phyloP scores from a whole-genome alignment of 1,284 basidiomycete genomes.

The Entoloma clypeatum region DNA sequence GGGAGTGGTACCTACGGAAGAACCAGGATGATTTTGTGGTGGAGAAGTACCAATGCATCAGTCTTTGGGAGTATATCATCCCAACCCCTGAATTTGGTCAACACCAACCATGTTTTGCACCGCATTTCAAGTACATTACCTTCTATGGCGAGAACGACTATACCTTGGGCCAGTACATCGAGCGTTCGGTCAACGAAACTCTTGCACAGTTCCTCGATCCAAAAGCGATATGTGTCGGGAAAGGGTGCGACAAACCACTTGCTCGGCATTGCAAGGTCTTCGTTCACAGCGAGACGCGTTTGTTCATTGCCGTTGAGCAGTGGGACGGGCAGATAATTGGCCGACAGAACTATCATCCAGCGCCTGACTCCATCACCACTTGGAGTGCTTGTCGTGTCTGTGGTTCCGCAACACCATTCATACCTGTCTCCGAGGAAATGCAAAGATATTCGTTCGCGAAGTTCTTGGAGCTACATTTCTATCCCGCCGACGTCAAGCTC shows the following conservation, averaged over 20 bases:
- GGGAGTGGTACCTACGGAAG: constrained; percentile 89
- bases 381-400: constrained; percentile 91
- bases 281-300: constrained; percentile 83
- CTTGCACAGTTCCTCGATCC: constrained; percentile 66
- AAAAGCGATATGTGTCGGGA: constrained; percentile 75
- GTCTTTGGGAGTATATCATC: constrained; percentile 69
- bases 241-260: constrained; percentile 79
- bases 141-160: constrained; percentile 94
- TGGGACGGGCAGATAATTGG: constrained; percentile 76
- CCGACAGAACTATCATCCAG: constrained; percentile 44
- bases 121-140: constrained; percentile 67
- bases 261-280: constrained; percentile 86
- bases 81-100: constrained; percentile 64
- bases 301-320: constrained; percentile 84
- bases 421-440: constrained; percentile 89
- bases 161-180: constrained; percentile 91
- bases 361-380: constrained; percentile 79
- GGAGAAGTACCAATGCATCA: constrained; percentile 91
- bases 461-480: constrained; percentile 90
- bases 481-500: constrained; percentile 78
- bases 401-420: constrained; percentile 80
- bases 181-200: constrained; percentile 71
- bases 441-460: constrained; percentile 93
- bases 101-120: constrained; percentile 69
- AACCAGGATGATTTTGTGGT: constrained; percentile 83